Percentiles rank a stretch among this genome's conserved stretches.
Conservation (phyloP, 805 yeast species). For the Tanozyma kutaoensis region DNA sequence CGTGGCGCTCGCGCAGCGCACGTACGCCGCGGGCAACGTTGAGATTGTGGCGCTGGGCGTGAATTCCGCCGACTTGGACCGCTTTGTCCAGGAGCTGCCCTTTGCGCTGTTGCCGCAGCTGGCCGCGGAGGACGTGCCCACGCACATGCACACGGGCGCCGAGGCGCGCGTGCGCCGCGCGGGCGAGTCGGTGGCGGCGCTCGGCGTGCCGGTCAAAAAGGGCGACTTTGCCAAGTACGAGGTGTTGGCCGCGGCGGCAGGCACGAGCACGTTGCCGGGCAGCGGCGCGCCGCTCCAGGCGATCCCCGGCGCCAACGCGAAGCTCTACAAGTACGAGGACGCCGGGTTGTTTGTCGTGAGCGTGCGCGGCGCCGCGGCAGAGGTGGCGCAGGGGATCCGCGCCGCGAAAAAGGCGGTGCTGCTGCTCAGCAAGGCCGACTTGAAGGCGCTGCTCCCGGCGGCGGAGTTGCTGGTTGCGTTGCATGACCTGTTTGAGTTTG, state of each 20-base stretch:
- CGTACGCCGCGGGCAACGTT: constrained; percentile 59
- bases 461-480: constrained; percentile 30
- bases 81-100: constrained; percentile 52
- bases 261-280: constrained; percentile 44
- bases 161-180: constrained; percentile 52
- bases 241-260: constrained; percentile 57
- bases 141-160: constrained; percentile 40
- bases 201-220: constrained; percentile 67
- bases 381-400: constrained; percentile 49
- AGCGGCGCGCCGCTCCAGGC: constrained; percentile 36
- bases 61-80: constrained; percentile 51
- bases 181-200: constrained; percentile 59
- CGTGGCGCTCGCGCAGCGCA: constrained; percentile 49
- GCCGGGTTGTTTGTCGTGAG: constrained; percentile 70
- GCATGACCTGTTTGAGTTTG: constrained; percentile 21
- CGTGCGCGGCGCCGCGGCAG: constrained; percentile 43
- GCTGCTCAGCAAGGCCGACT: constrained; percentile 31
- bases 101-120: constrained; percentile 48
- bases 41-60: constrained; percentile 67
- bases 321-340: constrained; percentile 55
- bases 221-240: constrained; percentile 54
- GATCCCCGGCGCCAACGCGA: constrained; percentile 35
- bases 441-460: constrained; percentile 36
- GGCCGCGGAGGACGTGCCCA: constrained; percentile 22
- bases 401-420: constrained; percentile 34